Base-by-base conservation (phyloP, 2,329 filamentous ascomycete genomes). In the Fusarium solani-melongenae region DNA sequence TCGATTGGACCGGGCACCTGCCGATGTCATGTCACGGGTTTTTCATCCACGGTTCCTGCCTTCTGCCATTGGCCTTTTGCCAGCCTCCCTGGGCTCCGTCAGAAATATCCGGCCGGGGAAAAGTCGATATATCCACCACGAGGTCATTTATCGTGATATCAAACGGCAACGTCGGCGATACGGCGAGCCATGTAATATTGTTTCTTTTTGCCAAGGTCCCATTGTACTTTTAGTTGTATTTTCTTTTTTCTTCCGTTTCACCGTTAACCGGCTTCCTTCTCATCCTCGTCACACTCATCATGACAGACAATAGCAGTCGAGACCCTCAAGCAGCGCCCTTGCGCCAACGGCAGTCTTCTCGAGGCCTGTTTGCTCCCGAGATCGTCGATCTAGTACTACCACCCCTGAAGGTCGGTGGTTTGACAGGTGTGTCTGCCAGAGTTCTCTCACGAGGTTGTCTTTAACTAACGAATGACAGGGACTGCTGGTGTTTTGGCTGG, bases 401-500 rank as follows among this genome's bases (percentile, higher is more conserved):
- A 22, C 87, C 90, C 24, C 78, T 92, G 57, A 88, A 90, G 76
- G 84, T 91, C 64, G 92, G 91, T 31, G 85, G 85, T n/a, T 80
- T 87, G 64, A 85, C 87, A 63, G 92, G 92, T 93, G 70, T 53
- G 76, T 61, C 31, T 63, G 39, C 49, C 36, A 44, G 12, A 8
- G 49, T 38, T 20, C 20, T 53, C 66, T 39, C 46, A 39, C 15
- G 58, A 63, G 53, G 34, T 11, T 58, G 5, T 39, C 20, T 12
- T 66, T 73, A 58, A 58, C 72, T 79, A 34, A 80, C 69, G 73
- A 76, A 71, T 62, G 72, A 46, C 34, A 92, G 92, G 91, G 51
- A 82, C 85, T 27, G 84, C 87, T 55, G 93, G 93, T 34, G 80
- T 92, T 29, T 80, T 93, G 33, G 86, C 90, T 61, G 93, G 92